Evolutionary conservation across 148 eudicot species (phyloP), one percentile per base, ranked within the genome.

Genomic region (Silene conica): DNA sequence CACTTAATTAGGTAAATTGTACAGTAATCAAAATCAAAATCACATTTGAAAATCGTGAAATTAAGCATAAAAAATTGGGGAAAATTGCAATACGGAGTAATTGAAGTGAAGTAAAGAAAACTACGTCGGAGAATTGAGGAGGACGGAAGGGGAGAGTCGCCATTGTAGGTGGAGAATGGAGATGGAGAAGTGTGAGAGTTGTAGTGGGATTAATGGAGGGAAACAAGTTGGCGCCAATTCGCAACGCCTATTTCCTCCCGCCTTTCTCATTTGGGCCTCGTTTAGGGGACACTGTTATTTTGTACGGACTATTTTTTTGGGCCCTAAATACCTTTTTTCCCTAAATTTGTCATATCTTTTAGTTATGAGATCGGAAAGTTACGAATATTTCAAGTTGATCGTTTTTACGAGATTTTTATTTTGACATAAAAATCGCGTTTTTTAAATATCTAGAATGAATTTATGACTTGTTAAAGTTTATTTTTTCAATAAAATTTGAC

Each of bases 81-180:
- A 18, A 52, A 15, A 61, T 3, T 50, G 55, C 2, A 46, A 26
- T 26, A 14, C 22, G 41, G 2, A 48, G 38, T 63, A 57, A 38
- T 14, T 3, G 34, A 4, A 26, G 16, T 50, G 16, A 50, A 50
- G 14, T 50, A 2, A 50, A 11, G 55, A 58, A n/a, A 38, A 19
- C 28, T 83, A 80, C 83, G 10, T 83, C 83, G 76, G 86, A 83
- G 63, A 83, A 83, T 54, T 77, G 86, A 19, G 86, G 86, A 71
- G 74, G 86, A 22, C 83, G 81, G 65, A 83, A 77, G 69, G 83
- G 63, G 25, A 73, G 48, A 50, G 56, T 74, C 20, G 69, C 78
- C 83, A 74, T 76, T 64, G 74, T 13, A 56, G 79, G 18, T 0
- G 45, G 3, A 68, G 45, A 62, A 12, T 0, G 45, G 3, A 68